Percentiles rank a stretch among this genome's conserved stretches.
Evolutionary conservation across 2,329 filamentous ascomycete genomes (phyloP).

Genomic region (Clonostachys rosea): DNA sequence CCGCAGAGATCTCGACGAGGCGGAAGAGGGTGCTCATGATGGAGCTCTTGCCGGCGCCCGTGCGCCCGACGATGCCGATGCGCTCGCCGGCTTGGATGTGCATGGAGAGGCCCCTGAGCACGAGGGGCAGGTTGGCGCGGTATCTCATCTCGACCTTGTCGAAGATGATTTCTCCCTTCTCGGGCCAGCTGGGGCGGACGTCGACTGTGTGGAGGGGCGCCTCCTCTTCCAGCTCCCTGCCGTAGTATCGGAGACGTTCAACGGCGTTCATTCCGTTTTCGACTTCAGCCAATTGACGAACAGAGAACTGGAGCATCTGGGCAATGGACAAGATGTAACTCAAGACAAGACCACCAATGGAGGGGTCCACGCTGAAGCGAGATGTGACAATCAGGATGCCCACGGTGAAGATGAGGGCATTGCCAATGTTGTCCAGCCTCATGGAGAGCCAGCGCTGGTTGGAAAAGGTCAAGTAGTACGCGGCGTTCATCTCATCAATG

Average conservation of each 20-base stretch:
- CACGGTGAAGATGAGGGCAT: conserved; percentile 78
- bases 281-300: conserved; percentile 89
- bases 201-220: conserved; percentile 75
- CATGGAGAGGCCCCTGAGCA: conserved; percentile 66
- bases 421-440: conserved; percentile 80
- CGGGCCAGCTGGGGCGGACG: conserved; percentile 75
- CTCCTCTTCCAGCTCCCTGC: conserved; percentile 81
- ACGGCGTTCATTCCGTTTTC: conserved; percentile 98
- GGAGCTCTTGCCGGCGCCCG: conserved; percentile 77
- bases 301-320: conserved; percentile 93
- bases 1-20: conserved; percentile 60
- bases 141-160: conserved; percentile 76
- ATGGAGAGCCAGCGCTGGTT: conserved; percentile 93
- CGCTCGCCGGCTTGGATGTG: conserved; percentile 72
- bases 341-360: conserved; percentile 81
- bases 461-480: conserved; percentile 91
- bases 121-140: conserved; percentile 65
- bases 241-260: conserved; percentile 88
- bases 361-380: conserved; percentile 78
- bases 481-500: conserved; percentile 88
- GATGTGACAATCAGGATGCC: conserved; percentile 91
- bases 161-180: conserved; percentile 77
- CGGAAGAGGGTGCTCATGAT: conserved; percentile 83
- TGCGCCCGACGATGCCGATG: conserved; percentile 77
- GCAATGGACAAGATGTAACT: conserved; percentile 92